Base-by-base conservation (phyloP, 768 basidiomycete species). In the Sutorius australiensis region DNA sequence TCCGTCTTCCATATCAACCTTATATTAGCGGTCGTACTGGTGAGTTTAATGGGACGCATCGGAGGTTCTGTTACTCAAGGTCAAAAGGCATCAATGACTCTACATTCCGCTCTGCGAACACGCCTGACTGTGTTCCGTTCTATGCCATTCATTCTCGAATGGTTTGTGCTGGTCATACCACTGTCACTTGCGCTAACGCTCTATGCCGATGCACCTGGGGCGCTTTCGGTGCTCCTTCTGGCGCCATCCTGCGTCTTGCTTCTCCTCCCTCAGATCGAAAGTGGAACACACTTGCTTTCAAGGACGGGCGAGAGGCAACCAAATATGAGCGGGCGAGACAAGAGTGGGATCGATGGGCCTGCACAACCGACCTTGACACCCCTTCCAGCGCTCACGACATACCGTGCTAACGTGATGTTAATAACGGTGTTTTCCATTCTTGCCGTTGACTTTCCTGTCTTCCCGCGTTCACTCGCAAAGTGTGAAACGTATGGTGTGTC, bases 401-500 rank as follows among this genome's bases (percentile, higher is more conserved):
- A 95, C 67, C 77, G 97, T 41, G 85, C 94, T 3, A 90, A 97
- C 64, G 95, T 98, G 94, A 87, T 98, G 80, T 73, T 97, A 17
- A 83, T 98, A 79, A 98, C 97, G 0, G 70, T 88, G 33, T 77
- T 95, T 39, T 86, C 86, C 19, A 98, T 99, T 55, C 82, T 98
- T 12, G 95, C 95, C 0, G 95, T 98, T 46, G 95, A 99, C 67
- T 99, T 99, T 62, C 84, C 82, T 0, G 80, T 95, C 24, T 99
- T 98, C 62, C 97, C 97, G 0, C 81, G 97, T 16, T 71, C 72
- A 11, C 77, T 95, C 40, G 95, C 86, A 3, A 99, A 98, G 66
- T 95, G 92, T 61, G 95, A 98, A 71, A 87, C 89, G 0, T 98
- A 83, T 71, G 95, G 97, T 0, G 90, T 92, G 1, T 97, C 94